Evolutionary conservation across 179 eudicot species (phyloP), one percentile per base, ranked within the genome.

Genomic region (Heliamphora pulchella): DNA sequence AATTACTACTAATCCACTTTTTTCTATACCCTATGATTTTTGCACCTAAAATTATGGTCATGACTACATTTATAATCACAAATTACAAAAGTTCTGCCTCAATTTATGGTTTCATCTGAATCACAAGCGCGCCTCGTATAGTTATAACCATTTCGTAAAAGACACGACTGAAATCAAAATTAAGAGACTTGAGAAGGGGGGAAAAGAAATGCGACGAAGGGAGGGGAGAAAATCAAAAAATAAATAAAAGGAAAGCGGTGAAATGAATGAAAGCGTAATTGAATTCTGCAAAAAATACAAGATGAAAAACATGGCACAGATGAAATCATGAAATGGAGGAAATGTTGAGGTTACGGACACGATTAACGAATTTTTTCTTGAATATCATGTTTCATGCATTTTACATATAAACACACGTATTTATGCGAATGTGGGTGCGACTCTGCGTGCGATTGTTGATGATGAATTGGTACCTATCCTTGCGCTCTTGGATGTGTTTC

Each of bases 401-500:
- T 2, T 41, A 58, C 4, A 71, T 48, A 59, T 55, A 51, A 3
- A 62, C 17, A n/a, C 41, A 78, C n/a, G 44, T 48, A 63, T 11
- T 41, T 10, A 11, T 22, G 44, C 62, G 78, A 46, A 8, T 62
- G 43, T 76, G n/a, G 10, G 7, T 44, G 53, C 5, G 31, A 59
- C 64, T 15, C 18, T 58, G 10, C 57, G 14, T 9, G 54, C 22
- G 61, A 4, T 51, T 46, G 53, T 48, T 18, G 17, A 65, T 10
- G 79, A 48, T 14, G 57, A 64, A 50, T 66, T 8, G 46, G 9
- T 69, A 86, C 92, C 92, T 87, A 80, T 88, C 79, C 54, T 70
- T 87, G 41, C 92, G 89, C 51, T 90, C 86, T 50, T 83, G 84
- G 47, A 84, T 76, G 82, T 82, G 83, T 50, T 86, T 90, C 83